A percentile compares a stretch with the other conserved stretches of the same genome.
phyloP scores from a whole-genome alignment of 1,284 basidiomycete genomes.

The Moesziomyces globuligerus region DNA sequence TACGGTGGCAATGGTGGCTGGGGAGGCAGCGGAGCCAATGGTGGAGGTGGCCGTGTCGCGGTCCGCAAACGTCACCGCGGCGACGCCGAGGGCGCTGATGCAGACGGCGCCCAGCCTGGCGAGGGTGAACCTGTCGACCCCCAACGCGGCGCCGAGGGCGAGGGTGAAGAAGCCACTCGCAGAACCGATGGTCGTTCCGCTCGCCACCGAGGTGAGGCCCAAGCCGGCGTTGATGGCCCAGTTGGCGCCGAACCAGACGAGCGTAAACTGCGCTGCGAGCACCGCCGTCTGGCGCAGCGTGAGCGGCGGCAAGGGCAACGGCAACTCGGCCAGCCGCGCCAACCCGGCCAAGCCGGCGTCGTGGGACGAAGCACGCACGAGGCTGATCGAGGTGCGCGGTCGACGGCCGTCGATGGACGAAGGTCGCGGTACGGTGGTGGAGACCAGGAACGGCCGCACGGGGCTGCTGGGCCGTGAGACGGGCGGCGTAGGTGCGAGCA shows the following conservation, averaged over 20 bases:
- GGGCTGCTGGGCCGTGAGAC: constrained; percentile 27
- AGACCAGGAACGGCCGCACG: constrained; percentile 34
- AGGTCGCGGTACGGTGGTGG: constrained; percentile 48
- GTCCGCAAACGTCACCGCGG: constrained; percentile 76
- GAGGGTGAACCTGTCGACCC: constrained; percentile 81
- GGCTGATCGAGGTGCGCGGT: constrained; percentile 46
- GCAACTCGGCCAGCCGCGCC: background rate
- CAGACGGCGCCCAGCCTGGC: constrained; percentile 83
- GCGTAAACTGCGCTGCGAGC: constrained; percentile 60
- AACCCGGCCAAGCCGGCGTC: background rate
- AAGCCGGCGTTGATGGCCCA: constrained; percentile 63
- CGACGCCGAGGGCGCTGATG: constrained; percentile 83
- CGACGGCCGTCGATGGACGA: constrained; percentile 63
- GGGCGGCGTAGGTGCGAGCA: constrained; percentile 22
- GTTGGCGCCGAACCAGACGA: constrained; percentile 66
- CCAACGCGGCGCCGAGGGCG: constrained; percentile 81
- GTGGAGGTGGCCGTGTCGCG: constrained; percentile 21
- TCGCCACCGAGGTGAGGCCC: constrained; percentile 63
- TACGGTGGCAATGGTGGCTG: too few relatives aligned
- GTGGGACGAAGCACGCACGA: constrained; percentile 16
- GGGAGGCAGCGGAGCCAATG: too few relatives aligned
- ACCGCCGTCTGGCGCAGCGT: constrained; percentile 57
- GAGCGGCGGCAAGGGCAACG: constrained; percentile 49
- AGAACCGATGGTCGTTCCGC: constrained; percentile 70
- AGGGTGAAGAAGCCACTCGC: constrained; percentile 92